Conservation (phyloP, 768 basidiomycete genomes). For the Xerocomellus intermedius region DNA sequence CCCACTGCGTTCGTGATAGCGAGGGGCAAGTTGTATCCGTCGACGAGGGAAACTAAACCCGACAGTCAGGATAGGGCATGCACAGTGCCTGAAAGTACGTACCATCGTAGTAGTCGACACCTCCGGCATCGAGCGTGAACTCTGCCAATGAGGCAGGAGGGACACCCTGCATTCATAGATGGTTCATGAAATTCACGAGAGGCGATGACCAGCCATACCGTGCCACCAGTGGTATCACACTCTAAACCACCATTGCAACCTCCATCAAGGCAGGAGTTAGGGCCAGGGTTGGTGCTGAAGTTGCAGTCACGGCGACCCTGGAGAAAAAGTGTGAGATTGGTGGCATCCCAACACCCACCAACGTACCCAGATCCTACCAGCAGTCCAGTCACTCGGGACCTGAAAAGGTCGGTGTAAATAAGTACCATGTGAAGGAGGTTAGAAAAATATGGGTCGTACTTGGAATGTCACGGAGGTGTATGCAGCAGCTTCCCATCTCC, state of each 20-base stretch:
- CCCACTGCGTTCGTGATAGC: slow-evolving; percentile 53
- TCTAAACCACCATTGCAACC: slow-evolving; percentile 69
- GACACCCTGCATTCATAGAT: slow-evolving; percentile 41
- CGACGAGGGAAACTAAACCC: slow-evolving; percentile 56
- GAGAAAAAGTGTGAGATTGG: neutral
- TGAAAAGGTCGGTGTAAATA: neutral
- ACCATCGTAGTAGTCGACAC: slow-evolving; percentile 62
- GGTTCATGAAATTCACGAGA: neutral
- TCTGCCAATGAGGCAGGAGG: slow-evolving; percentile 71
- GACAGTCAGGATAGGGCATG: neutral
- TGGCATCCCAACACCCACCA: neutral
- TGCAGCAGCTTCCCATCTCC: slow-evolving; percentile 35
- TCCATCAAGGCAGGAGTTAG: slow-evolving; percentile 59
- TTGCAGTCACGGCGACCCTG: slow-evolving; percentile 59
- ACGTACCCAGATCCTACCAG: slow-evolving; percentile 62
- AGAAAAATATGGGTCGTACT: slow-evolving; percentile 4
- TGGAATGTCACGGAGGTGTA: slow-evolving; percentile 29
- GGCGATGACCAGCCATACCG: slow-evolving; percentile 29
- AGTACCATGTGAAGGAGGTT: neutral
- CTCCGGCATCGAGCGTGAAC: slow-evolving; percentile 52
- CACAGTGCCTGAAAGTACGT: neutral
- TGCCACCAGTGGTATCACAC: slow-evolving; percentile 52
- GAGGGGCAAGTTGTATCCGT: slow-evolving; percentile 64
- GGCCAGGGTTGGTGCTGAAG: slow-evolving; percentile 50
- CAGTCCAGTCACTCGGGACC: slow-evolving; percentile 64